Evolutionary conservation across 2,329 filamentous ascomycete species (phyloP), one percentile per base, ranked within the genome.

Genomic region (Ascochyta fabae): DNA sequence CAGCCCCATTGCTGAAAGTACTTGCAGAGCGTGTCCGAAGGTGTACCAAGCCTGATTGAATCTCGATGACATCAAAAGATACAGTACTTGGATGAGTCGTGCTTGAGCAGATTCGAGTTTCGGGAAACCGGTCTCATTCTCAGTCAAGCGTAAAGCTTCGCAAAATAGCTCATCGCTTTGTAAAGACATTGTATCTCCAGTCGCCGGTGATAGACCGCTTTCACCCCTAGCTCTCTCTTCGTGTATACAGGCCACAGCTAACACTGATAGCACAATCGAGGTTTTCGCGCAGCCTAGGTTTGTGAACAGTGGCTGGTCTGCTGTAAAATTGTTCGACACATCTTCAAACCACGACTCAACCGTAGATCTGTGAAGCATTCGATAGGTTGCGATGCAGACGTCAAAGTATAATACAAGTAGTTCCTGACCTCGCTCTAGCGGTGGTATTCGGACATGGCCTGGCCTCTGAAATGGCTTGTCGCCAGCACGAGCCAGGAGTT

Each of bases 1-100:
- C 13, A 76, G 53, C 4, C 81, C 78, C 1, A 83, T 43, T 4
- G 70, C 77, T 0, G 78, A 79, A 0, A 81, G 75, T 2, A 86
- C 78, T 38, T 83, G 84, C 3, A 84, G 67, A 0, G 81, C 79
- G 3, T 79, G 83, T 0, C 84, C 84, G 66, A 86, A 86, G 2
- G 78, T 75, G 59, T 84, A 86, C 83, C 84, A 86, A 4, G 82
- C 83, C 42, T 84, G 81, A 45, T 86, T 86, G 64, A 84, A 81
- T 0, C 84, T 78, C 1, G 83, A 84, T 0, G 84, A 84, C 19
- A 79, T 81, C 0, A 87, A 75, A 6, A 86, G 73, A 56, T 85
- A 86, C 1, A 86, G 69, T 2, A 83, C 83, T 58, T 85, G 83
- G 1, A 85, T 76, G 0, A 86, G 68, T 19, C 83, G 77, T 10